phyloP scores from a whole-genome alignment of 768 basidiomycete species.

The Austroboletus eburneus region DNA sequence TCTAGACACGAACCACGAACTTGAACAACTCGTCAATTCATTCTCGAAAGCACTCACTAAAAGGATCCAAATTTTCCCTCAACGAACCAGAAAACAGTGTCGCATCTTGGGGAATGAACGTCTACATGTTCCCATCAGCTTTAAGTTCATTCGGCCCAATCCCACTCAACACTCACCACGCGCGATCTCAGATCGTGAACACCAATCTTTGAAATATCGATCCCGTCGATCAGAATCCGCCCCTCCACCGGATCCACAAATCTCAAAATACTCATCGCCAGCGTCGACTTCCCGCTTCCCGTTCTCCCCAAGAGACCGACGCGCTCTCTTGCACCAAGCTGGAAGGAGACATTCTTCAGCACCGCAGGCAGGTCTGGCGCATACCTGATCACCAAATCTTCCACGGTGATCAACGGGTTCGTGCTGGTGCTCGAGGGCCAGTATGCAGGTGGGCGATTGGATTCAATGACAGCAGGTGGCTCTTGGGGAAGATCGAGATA shows the following conservation, averaged over 20 bases:
- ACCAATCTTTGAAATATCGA: conserved; percentile 84
- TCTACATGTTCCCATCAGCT: conserved; percentile 37
- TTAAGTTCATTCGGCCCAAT: not conserved
- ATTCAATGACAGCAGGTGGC: conserved; percentile 71
- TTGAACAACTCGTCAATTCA: not conserved
- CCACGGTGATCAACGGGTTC: conserved; percentile 58
- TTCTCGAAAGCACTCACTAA: conserved; percentile 35
- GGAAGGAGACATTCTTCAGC: conserved; percentile 70
- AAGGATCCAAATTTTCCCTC: conserved; percentile 72
- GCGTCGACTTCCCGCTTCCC: conserved; percentile 76
- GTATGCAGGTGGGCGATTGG: conserved; percentile 78
- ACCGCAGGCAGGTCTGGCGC: conserved; percentile 81
- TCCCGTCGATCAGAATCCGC: conserved; percentile 77
- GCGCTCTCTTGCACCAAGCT: conserved; percentile 65
- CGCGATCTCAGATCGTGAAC: conserved; percentile 78
- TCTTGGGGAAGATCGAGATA: conserved; percentile 89
- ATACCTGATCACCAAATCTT: conserved; percentile 78
- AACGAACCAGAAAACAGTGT: conserved; percentile 79
- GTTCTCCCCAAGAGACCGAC: conserved; percentile 81
- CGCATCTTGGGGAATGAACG: conserved; percentile 75
- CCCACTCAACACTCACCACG: conserved; percentile 41
- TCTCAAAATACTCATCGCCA: conserved; percentile 82
- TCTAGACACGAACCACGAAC: conserved; percentile 30
- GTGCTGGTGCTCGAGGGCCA: conserved; percentile 79
- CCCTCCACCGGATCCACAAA: conserved; percentile 80